phyloP scores from a whole-genome alignment of 768 basidiomycete species.

The Mrakia gelida region DNA sequence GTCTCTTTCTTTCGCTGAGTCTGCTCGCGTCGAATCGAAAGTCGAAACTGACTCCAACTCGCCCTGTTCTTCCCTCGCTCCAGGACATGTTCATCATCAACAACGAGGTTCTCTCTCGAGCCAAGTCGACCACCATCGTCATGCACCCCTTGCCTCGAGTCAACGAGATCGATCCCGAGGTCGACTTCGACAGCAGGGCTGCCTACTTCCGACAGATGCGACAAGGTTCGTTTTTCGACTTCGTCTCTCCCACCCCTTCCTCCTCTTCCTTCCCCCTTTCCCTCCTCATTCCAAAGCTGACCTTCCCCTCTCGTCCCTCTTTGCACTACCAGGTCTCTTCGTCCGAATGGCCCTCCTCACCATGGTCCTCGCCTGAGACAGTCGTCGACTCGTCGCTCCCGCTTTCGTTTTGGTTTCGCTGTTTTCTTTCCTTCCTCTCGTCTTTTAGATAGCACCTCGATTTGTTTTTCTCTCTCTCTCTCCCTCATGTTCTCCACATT shows the following conservation, averaged over 20 bases:
- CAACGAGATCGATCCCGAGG: conserved; percentile 96
- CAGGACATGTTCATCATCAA: conserved; percentile 80
- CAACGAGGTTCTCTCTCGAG: conserved; percentile 84
- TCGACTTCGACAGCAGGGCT: conserved; percentile 91
- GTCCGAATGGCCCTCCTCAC: conserved; percentile 3
- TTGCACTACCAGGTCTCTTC: neutral
- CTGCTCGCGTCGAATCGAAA: neutral
- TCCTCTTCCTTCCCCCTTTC: neutral
- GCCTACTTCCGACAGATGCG: conserved; percentile 99
- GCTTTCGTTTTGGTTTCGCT: neutral
- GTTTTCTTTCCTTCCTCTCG: neutral
- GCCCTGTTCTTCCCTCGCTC: neutral
- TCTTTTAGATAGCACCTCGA: neutral
- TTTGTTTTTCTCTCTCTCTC: neutral
- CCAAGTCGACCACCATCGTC: conserved; percentile 96
- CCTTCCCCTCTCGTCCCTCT: neutral
- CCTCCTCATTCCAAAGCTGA: neutral
- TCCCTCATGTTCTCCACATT: neutral
- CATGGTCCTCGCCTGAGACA: neutral
- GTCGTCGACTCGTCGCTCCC: too few relatives aligned
- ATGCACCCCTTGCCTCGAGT: conserved; percentile 98
- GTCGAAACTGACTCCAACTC: neutral
- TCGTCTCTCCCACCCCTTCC: neutral
- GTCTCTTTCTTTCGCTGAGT: neutral
- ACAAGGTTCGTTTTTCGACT: conserved; percentile 58